Conservation (phyloP, 805 yeast genomes). For the Debaryomyces hansenii region DNA sequence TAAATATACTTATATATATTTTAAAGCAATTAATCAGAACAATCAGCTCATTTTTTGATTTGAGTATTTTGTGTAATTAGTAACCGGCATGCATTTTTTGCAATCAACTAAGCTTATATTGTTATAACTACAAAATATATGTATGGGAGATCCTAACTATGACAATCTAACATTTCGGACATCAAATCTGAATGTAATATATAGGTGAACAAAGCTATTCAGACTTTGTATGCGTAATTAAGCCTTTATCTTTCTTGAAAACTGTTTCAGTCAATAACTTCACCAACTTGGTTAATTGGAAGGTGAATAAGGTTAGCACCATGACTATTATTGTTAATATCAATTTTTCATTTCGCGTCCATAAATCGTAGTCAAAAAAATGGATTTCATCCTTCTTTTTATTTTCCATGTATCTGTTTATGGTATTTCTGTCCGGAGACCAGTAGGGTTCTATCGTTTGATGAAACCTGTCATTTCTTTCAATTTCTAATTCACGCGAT, state of each 20-base stretch:
- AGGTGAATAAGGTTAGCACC: constrained; percentile 11
- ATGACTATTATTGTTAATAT: constrained; percentile 38
- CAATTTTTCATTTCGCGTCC: constrained; percentile 51
- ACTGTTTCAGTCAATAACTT: background rate
- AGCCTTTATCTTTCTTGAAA: background rate
- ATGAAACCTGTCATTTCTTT: constrained; percentile 48
- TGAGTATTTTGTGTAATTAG: too few species aligned
- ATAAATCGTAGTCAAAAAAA: constrained; percentile 44
- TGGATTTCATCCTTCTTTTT: constrained; percentile 35
- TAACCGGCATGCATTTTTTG: too few species aligned
- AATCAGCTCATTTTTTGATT: background rate
- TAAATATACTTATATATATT: too few species aligned
- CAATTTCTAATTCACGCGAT: constrained; percentile 50
- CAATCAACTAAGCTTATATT: too few species aligned
- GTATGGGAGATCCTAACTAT: too few species aligned
- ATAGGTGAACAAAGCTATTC: background rate
- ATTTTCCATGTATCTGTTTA: constrained; percentile 27
- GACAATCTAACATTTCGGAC: too few species aligned
- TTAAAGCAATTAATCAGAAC: background rate
- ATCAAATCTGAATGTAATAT: background rate
- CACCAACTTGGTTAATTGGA: constrained; percentile 3
- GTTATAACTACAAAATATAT: too few species aligned
- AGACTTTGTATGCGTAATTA: background rate
- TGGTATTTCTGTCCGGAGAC: constrained; percentile 27
- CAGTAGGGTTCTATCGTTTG: constrained; percentile 26